Evolutionary conservation across 345 rosid genomes (phyloP).

Genomic region (Rubroshorea leprosula): DNA sequence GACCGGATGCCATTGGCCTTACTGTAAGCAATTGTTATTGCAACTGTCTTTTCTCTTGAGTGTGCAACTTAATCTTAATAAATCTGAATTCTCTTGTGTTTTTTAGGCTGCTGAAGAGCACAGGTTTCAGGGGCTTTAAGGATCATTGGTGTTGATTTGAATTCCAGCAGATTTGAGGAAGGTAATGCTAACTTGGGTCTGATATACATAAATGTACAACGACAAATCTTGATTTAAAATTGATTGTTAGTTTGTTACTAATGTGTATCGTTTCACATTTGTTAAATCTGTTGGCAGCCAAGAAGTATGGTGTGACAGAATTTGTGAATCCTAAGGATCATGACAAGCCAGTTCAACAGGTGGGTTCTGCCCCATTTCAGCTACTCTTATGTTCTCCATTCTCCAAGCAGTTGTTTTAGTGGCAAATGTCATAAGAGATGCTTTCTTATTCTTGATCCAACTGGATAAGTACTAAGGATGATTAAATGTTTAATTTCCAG

Average conservation of each 20-base stretch:
- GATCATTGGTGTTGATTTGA: conserved; percentile 39
- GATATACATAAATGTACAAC: background rate
- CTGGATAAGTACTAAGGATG: too few species aligned
- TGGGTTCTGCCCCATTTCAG: too few species aligned
- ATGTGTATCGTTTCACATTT: background rate
- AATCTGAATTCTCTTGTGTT: background rate
- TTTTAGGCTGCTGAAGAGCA: conserved; percentile 31
- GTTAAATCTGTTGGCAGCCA: conserved; percentile 21
- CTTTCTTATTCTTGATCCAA: too few species aligned
- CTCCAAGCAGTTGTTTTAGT: too few species aligned
- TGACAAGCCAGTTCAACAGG: conserved; percentile 43
- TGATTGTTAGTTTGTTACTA: background rate
- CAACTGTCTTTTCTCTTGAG: background rate
- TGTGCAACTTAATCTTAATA: too few species aligned
- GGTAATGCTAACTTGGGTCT: conserved; percentile 1
- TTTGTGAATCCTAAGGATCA: conserved; percentile 42
- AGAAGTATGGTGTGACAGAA: conserved; percentile 39
- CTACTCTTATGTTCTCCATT: too few species aligned
- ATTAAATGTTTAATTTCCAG: too few species aligned
- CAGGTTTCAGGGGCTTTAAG: conserved; percentile 32
- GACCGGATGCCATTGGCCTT: conserved; percentile 39
- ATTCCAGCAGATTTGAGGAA: conserved; percentile 21
- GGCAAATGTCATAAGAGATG: background rate
- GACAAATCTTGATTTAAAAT: background rate
- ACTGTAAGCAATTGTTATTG: conserved; percentile 19